Evolutionary conservation across 139 green algal genomes (phyloP), one percentile per base, ranked within the genome.

Genomic region (Micromonas pusilla): DNA sequence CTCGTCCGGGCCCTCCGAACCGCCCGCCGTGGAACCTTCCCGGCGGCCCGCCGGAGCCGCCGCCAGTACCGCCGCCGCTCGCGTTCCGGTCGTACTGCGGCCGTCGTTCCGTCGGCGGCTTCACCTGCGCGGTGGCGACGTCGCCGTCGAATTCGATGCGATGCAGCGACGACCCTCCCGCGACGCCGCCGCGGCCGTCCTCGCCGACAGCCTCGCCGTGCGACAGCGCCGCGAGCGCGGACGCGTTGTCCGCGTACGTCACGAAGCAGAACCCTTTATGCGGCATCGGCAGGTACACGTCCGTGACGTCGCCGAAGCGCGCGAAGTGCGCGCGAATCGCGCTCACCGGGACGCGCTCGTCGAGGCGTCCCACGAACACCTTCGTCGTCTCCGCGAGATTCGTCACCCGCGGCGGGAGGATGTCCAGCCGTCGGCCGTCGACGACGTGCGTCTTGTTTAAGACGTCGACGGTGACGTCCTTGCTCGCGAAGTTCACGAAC

Each of bases 41-140:
- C 9, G 16, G 16, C 45, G 9, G 9, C 9, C 45, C 45, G 45
- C 45, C 45, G 45, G 9, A 16, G 9, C 45, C 45, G 45, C 45
- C 45, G n/a, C n/a, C n/a, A n/a, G n/a, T n/a, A n/a, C n/a, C n/a
- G n/a, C n/a, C n/a, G n/a, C n/a, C n/a, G n/a, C n/a, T n/a, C n/a
- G n/a, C n/a, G n/a, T n/a, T n/a, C n/a, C n/a, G n/a, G 45, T 57
- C 16, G 45, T 57, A 16, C 45, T 57, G 45, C 45, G 45, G 45
- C 45, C 45, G 9, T 9, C 45, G 45, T 16, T 70, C 26, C 63
- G 63, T 70, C 63, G 63, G 63, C 26, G 28, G 63, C 63, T 70
- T 70, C 9, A 70, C 63, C 63, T 70, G 63, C 63, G 19, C 63
- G 13, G 63, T 33, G 63, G n/a, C n/a, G n/a, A n/a, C n/a, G 63